A percentile compares a stretch with the other conserved stretches of the same genome.
phyloP scores from a whole-genome alignment of 306 rosid species.

The Cucumis hystrix region DNA sequence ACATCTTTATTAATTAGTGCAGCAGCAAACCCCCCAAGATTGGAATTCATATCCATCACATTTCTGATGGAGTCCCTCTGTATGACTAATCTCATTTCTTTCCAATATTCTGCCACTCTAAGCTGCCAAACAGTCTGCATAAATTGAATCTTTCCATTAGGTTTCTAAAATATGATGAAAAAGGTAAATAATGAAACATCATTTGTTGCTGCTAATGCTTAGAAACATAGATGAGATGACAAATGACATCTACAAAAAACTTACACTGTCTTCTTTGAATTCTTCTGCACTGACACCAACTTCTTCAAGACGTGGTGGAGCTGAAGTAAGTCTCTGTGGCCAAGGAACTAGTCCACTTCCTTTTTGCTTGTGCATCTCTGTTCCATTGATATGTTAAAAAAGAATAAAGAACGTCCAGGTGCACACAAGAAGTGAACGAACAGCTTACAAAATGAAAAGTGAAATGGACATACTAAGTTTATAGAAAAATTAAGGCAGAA shows the following conservation, averaged over 20 bases:
- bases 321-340: conserved; percentile 44
- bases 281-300: conserved; percentile 33
- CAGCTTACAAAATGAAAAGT: background rate
- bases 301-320: conserved; percentile 47
- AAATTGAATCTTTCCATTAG: background rate
- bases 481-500: background rate
- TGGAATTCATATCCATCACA: conserved; percentile 56
- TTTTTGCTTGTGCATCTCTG: conserved; percentile 37
- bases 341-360: conserved; percentile 40
- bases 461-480: background rate
- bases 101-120: conserved; percentile 48
- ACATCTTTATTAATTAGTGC: conserved; percentile 31
- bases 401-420: background rate
- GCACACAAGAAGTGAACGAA: background rate
- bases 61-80: conserved; percentile 37
- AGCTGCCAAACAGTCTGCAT: conserved; percentile 36
- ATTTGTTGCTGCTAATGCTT: conserved; percentile 1
- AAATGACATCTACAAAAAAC: conserved; percentile 5
- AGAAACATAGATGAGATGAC: background rate
- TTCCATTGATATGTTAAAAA: background rate
- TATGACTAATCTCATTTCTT: conserved; percentile 38
- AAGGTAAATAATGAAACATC: background rate
- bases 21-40: conserved; percentile 55
- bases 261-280: conserved; percentile 44
- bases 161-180: background rate